phyloP scores from a whole-genome alignment of 2,329 filamentous ascomycete species.

The Penicillium sp. region DNA sequence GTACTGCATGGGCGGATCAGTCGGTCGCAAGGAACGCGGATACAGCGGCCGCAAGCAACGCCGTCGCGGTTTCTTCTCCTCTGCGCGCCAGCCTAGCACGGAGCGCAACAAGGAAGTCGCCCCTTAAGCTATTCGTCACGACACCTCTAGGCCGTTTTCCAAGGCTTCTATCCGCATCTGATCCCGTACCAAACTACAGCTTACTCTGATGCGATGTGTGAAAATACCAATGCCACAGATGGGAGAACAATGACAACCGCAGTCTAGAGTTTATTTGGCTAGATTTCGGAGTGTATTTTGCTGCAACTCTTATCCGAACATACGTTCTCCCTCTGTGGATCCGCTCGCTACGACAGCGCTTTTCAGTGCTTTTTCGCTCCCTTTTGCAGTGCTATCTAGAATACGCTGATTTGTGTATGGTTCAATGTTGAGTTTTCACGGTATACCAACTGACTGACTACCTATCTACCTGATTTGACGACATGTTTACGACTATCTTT shows the following conservation, averaged over 20 bases:
- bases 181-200: not conserved
- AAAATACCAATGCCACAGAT: not conserved
- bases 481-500: slow-evolving; percentile 17
- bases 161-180: not conserved
- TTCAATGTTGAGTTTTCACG: slow-evolving; percentile 7
- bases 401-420: slow-evolving; percentile 1
- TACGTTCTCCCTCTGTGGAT: not conserved
- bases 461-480: slow-evolving; percentile 5
- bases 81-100: slow-evolving; percentile 34
- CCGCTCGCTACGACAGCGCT: slow-evolving; percentile 5
- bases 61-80: slow-evolving; percentile 45
- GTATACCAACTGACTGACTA: not conserved
- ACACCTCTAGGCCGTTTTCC: not conserved
- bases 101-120: slow-evolving; percentile 36
- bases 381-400: slow-evolving; percentile 7
- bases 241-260: not conserved
- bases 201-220: not conserved
- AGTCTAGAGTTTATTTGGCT: not conserved
- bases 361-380: not conserved
- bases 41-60: slow-evolving; percentile 44
- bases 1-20: slow-evolving; percentile 58
- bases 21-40: slow-evolving; percentile 37
- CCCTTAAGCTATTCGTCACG: slow-evolving; percentile 25
- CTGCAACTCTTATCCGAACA: not conserved
- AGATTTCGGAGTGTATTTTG: not conserved